Evolutionary conservation across 371 early-diverging fungal species (phyloP).

Genomic region (Entomophthora muscae): DNA sequence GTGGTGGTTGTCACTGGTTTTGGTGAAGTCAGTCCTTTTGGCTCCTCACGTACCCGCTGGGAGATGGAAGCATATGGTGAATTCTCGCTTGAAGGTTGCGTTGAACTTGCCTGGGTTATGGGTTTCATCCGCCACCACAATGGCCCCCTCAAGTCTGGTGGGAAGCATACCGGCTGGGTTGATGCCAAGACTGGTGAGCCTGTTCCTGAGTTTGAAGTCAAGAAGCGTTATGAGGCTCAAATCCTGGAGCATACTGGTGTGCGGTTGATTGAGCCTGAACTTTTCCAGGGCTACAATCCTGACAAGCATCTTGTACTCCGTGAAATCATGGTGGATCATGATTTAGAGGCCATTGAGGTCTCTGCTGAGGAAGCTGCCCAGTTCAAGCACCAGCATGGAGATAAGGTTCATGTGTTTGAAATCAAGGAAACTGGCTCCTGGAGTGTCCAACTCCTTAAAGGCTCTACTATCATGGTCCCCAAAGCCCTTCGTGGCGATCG

Average conservation of each 20-base stretch:
- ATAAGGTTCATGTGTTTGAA: constrained; percentile 67
- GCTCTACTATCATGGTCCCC: constrained; percentile 75
- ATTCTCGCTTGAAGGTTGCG: constrained; percentile 91
- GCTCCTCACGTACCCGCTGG: constrained; percentile 89
- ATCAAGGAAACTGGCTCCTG: constrained; percentile 40
- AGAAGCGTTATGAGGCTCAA: constrained; percentile 80
- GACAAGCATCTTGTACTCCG: constrained; percentile 73
- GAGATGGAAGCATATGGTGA: constrained; percentile 90
- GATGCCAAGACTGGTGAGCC: constrained; percentile 81
- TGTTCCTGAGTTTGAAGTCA: constrained; percentile 78
- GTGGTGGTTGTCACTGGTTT: constrained; percentile 88
- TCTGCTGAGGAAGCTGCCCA: constrained; percentile 82
- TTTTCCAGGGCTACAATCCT: constrained; percentile 86
- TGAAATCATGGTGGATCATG: constrained; percentile 81
- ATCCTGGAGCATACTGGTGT: constrained; percentile 89
- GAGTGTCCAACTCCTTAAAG: constrained; percentile 69
- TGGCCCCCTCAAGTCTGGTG: constrained; percentile 66
- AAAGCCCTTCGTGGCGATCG: constrained; percentile 89
- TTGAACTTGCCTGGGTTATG: constrained; percentile 97
- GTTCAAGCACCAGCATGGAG: constrained; percentile 75
- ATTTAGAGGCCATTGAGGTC: constrained; percentile 79
- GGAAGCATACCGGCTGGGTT: constrained; percentile 83
- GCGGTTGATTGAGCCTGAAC: constrained; percentile 81
- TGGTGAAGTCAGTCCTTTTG: constrained; percentile 89
- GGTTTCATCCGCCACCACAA: constrained; percentile 81